These are phyloP conservation scores for Aphanomyces stellatus DNA, from an alignment of 352 stramenopile genomes.

Conservation along the genomic window DNA sequence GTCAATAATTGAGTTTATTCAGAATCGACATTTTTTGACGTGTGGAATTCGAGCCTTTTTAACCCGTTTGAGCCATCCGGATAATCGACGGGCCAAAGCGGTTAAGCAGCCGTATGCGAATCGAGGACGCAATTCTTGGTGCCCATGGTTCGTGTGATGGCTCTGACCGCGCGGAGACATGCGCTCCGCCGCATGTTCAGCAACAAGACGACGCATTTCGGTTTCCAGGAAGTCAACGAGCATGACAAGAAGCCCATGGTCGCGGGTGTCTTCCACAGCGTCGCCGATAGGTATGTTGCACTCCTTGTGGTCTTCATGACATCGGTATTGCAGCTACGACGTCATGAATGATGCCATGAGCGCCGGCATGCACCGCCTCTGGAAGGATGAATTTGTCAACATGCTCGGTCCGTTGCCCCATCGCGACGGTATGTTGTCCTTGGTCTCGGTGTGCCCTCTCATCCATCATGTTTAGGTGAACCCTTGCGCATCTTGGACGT, in stretches of 20 bases:
- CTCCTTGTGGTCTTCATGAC: neutral
- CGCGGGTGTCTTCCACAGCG: conserved; percentile 94
- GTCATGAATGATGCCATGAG: conserved; percentile 99
- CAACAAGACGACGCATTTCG: conserved; percentile 67
- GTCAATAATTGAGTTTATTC: too few species aligned
- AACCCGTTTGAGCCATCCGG: too few species aligned
- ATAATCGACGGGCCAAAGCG: too few species aligned
- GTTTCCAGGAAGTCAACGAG: conserved; percentile 84
- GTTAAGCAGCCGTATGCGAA: neutral
- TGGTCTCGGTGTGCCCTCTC: neutral
- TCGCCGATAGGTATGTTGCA: conserved; percentile 87
- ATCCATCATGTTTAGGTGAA: conserved; percentile 17
- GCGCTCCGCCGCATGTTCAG: conserved; percentile 14
- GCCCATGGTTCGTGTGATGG: neutral
- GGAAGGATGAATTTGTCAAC: conserved; percentile 96
- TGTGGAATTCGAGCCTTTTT: too few species aligned
- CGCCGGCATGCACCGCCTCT: conserved; percentile 90
- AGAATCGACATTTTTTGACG: too few species aligned
- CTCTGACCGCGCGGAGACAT: neutral
- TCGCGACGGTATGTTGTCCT: neutral
- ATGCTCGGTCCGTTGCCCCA: conserved; percentile 53
- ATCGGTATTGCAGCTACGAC: conserved; percentile 65
- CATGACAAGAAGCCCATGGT: conserved; percentile 94
- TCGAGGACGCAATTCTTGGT: neutral
- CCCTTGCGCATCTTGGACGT: conserved; percentile 90